These are phyloP conservation scores for Aspergillus cristatus DNA, from an alignment of 495 filamentous ascomycete species.

Conservation along the genomic window DNA sequence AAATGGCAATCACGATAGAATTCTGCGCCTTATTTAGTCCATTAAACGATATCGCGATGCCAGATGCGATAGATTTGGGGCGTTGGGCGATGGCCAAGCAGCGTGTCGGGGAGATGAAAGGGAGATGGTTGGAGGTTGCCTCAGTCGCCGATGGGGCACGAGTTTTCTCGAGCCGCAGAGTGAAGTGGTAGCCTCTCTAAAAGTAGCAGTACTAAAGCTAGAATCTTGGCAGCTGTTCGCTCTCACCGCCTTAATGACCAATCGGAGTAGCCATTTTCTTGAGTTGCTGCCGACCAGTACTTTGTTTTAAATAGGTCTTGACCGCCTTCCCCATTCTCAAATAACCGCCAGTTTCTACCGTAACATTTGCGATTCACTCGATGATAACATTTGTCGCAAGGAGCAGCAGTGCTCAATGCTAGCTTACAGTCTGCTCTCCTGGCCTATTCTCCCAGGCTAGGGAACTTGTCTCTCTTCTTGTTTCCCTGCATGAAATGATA, in stretches of 20 bases:
- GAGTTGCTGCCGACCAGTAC: not conserved
- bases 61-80: slow-evolving; percentile 33
- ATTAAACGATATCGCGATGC: slow-evolving; percentile 34
- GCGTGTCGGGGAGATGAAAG: slow-evolving; percentile 34
- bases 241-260: not conserved
- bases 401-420: slow-evolving; percentile 22
- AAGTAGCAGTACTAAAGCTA: slow-evolving; percentile 1
- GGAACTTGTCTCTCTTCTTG: slow-evolving; percentile 3
- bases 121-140: slow-evolving; percentile 33
- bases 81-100: slow-evolving; percentile 20
- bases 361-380: not conserved
- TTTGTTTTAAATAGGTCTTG: not conserved
- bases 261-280: not conserved
- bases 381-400: slow-evolving; percentile 9
- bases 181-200: slow-evolving; percentile 16
- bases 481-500: not conserved
- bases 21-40: slow-evolving; percentile 16
- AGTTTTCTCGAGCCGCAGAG: slow-evolving; percentile 36
- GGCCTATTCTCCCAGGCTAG: slow-evolving; percentile 25
- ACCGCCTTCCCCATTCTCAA: not conserved
- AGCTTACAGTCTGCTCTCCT: slow-evolving; percentile 12
- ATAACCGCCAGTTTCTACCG: not conserved
- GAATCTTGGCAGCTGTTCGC: slow-evolving; percentile 3
- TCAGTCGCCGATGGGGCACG: slow-evolving; percentile 35
- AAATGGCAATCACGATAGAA: slow-evolving; percentile 14